phyloP scores from a whole-genome alignment of 2,329 filamentous ascomycete species.

The Botryotinia narcissicola region DNA sequence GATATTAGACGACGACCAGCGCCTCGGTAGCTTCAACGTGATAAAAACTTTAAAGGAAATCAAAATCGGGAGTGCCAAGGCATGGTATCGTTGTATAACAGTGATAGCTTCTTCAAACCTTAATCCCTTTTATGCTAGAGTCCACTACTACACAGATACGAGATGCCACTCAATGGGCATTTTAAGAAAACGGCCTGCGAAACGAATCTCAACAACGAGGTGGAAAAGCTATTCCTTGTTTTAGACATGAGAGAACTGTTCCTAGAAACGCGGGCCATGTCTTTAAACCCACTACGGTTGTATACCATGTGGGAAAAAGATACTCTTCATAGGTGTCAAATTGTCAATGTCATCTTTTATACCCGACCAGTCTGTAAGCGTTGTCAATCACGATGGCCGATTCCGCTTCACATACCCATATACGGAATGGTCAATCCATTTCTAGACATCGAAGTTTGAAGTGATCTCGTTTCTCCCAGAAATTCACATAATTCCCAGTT shows the following conservation, averaged over 20 bases:
- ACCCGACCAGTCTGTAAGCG: neutral
- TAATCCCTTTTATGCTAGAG: neutral
- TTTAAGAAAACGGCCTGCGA: neutral
- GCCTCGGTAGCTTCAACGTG: neutral
- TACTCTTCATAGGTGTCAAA: neutral
- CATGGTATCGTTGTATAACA: neutral
- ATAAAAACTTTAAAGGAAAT: neutral
- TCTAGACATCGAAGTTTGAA: neutral
- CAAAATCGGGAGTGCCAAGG: neutral
- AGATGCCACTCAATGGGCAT: neutral
- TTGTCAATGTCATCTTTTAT: too few species aligned
- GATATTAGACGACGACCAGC: neutral
- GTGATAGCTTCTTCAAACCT: neutral
- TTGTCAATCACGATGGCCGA: neutral
- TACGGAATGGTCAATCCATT: neutral
- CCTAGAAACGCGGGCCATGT: neutral
- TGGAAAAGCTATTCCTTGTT: neutral
- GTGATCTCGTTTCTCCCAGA: neutral
- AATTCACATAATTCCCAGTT: neutral
- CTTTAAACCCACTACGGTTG: neutral
- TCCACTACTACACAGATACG: slow-evolving; percentile 7
- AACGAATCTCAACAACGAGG: neutral
- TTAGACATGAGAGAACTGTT: neutral
- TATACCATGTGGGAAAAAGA: neutral
- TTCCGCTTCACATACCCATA: neutral